These are phyloP conservation scores for Flaveria sonorensis DNA, from an alignment of 129 eudicot species.

Conservation along the genomic window DNA sequence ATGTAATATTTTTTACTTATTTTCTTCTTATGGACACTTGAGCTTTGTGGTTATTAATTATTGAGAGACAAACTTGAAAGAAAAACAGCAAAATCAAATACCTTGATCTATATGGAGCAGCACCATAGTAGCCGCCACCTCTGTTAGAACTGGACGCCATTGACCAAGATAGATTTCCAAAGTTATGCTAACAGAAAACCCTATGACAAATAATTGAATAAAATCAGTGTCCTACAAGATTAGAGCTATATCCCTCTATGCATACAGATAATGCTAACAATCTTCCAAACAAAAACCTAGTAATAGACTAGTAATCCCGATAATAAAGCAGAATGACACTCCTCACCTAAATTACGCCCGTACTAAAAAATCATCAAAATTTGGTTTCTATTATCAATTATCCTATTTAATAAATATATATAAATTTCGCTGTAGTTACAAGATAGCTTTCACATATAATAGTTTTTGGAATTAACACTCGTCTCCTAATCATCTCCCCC, in stretches of 20 bases:
- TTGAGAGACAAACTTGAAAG: background rate
- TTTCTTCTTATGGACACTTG: constrained; percentile 1
- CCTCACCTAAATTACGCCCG: background rate
- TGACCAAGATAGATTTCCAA: constrained; percentile 9
- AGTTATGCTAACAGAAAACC: constrained; percentile 19
- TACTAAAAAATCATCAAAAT: background rate
- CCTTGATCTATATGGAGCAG: constrained; percentile 83
- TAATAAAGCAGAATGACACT: background rate
- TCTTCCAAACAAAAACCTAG: background rate
- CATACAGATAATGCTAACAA: background rate
- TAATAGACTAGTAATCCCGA: background rate
- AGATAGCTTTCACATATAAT: background rate
- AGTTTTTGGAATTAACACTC: background rate
- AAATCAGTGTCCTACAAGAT: background rate
- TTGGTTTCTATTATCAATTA: background rate
- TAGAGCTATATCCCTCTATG: background rate
- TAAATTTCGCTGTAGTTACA: background rate
- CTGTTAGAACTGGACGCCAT: constrained; percentile 56
- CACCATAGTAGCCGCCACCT: constrained; percentile 56
- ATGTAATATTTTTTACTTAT: background rate
- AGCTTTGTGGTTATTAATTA: background rate
- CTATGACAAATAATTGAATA: constrained; percentile 20
- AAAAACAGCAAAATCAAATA: constrained; percentile 23
- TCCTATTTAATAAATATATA: background rate
- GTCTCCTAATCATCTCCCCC: background rate